These are phyloP conservation scores for Atkinsonella texensis DNA, from an alignment of 2,329 filamentous ascomycete genomes.

Conservation along the genomic window DNA sequence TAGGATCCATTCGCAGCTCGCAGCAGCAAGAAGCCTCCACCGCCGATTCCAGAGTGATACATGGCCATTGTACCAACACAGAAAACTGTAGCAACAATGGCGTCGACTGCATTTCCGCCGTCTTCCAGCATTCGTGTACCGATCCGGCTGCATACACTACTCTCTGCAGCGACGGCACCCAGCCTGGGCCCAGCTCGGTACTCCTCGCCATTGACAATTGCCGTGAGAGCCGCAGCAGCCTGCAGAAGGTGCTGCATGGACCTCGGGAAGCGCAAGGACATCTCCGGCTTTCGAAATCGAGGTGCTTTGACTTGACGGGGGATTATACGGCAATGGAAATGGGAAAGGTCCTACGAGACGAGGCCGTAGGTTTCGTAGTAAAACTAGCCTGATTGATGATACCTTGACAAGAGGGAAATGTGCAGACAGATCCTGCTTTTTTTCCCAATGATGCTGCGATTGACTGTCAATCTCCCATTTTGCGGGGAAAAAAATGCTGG, in stretches of 20 bases:
- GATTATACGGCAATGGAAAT: not conserved
- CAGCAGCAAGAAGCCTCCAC: constrained; percentile 71
- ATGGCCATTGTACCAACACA: constrained; percentile 53
- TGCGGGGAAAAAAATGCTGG: too few relatives aligned
- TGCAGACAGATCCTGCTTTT: too few relatives aligned
- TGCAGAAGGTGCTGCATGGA: not conserved
- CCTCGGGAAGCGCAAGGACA: not conserved
- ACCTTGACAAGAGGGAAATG: too few relatives aligned
- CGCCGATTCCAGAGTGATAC: constrained; percentile 61
- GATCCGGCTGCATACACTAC: constrained; percentile 44
- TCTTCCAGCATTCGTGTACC: constrained; percentile 43
- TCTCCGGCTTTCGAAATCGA: not conserved
- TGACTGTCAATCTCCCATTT: too few relatives aligned
- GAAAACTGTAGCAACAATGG: constrained; percentile 50
- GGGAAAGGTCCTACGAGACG: not conserved
- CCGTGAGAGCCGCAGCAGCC: not conserved
- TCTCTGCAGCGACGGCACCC: constrained; percentile 52
- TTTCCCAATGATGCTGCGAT: too few relatives aligned
- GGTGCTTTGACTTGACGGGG: not conserved
- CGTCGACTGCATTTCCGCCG: constrained; percentile 57
- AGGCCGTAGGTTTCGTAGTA: too few relatives aligned
- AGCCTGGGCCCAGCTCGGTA: constrained; percentile 13
- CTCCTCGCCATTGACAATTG: not conserved
- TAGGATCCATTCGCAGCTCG: constrained; percentile 52
- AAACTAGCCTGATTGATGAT: too few relatives aligned